Evolutionary conservation across 768 basidiomycete species (phyloP).

Genomic region (Psilocybe azurescens): DNA sequence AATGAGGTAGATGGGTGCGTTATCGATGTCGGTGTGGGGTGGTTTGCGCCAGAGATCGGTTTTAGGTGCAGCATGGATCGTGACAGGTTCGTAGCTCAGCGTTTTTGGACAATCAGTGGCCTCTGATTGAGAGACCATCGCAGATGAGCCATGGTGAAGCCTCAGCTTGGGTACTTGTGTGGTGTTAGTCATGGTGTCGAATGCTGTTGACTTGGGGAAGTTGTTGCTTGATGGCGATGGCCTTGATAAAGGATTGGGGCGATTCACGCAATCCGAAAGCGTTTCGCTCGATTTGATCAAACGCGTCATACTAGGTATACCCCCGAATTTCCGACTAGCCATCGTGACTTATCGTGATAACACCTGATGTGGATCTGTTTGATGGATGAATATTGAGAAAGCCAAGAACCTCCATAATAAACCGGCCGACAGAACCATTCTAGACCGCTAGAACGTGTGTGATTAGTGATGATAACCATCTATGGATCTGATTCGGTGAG

Average conservation of each 20-base stretch:
- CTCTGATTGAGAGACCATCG: conserved; percentile 31
- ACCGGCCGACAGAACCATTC: neutral
- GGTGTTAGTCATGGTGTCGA: neutral
- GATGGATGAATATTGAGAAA: neutral
- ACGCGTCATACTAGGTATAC: conserved; percentile 4
- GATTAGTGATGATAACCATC: too few species aligned
- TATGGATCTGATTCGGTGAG: too few species aligned
- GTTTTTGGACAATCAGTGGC: conserved; percentile 22
- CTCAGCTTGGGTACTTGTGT: conserved; percentile 28
- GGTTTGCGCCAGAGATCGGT: conserved; percentile 41
- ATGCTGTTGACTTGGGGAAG: neutral
- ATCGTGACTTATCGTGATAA: neutral
- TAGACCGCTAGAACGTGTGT: too few species aligned
- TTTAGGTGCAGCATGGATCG: conserved; percentile 30
- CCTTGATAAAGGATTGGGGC: conserved; percentile 14
- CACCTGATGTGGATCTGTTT: neutral
- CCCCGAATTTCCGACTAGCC: neutral
- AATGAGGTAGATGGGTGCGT: conserved; percentile 33
- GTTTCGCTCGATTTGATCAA: conserved; percentile 11
- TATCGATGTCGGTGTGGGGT: conserved; percentile 34
- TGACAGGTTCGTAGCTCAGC: conserved; percentile 28
- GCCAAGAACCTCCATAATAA: neutral
- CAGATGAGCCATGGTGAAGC: conserved; percentile 37
- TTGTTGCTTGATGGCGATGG: too few species aligned
- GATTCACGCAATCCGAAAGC: neutral